phyloP scores from a whole-genome alignment of 2,329 filamentous ascomycete genomes.

The Talaromyces sp. region DNA sequence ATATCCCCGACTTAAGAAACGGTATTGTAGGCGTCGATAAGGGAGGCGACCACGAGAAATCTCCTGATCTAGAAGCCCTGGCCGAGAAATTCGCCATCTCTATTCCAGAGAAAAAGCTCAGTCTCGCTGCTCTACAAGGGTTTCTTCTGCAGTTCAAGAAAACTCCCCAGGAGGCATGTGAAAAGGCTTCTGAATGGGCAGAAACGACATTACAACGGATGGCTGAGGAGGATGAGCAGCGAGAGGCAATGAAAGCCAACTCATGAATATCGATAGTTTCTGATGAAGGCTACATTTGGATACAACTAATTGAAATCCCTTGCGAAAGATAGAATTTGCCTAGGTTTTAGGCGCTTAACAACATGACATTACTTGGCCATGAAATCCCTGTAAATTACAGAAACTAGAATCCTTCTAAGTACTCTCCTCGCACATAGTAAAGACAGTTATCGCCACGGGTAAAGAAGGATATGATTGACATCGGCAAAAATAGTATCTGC shows the following conservation, averaged over 20 bases:
- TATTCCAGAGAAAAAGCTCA: constrained; percentile 52
- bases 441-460: too few relatives aligned
- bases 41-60: constrained; percentile 31
- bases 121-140: constrained; percentile 61
- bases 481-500: too few relatives aligned
- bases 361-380: too few relatives aligned
- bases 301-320: not conserved
- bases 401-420: too few relatives aligned
- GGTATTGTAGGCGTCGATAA: constrained; percentile 11
- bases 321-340: not conserved
- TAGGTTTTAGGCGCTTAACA: not conserved
- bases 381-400: too few relatives aligned
- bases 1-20: constrained; percentile 16
- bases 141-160: constrained; percentile 62
- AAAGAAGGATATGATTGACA: too few relatives aligned
- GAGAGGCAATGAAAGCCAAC: not conserved
- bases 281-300: not conserved
- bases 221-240: constrained; percentile 7
- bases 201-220: constrained; percentile 11
- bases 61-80: constrained; percentile 23
- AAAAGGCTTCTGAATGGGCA: constrained; percentile 36
- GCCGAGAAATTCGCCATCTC: constrained; percentile 45
- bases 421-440: too few relatives aligned
- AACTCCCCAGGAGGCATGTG: constrained; percentile 51
- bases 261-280: not conserved